Base-by-base conservation (phyloP, 805 yeast species). In the Nakazawaea anatomiae region DNA sequence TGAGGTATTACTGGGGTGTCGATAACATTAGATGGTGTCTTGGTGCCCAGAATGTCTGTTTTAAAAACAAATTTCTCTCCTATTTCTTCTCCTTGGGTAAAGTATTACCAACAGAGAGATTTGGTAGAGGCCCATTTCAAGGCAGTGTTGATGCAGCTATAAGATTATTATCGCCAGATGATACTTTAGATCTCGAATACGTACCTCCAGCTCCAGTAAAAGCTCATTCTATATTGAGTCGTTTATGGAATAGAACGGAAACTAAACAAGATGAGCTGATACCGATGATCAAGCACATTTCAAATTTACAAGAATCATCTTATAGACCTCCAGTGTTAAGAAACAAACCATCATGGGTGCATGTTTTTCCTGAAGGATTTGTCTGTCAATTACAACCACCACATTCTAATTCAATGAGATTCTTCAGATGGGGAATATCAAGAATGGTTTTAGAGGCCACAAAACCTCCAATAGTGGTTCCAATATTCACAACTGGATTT, bases 391-490 rank as follows among this genome's bases (percentile, higher is more conserved):
- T 88, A 46, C 76, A 83, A 54, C 83, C 85, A 36, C 97, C 97
- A 0, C 82, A 80, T 62, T 74, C 77, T 46, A 87, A 89, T 57
- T 89, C 97, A 4, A 88, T 94, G 94, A 74, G 97, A 55, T 92
- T 88, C 67, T 92, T 94, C 74, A 85, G 88, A 62, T 92, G 98
- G 98, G 99, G 99, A 0, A 83, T 90, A 1, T 80, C 96, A 2
- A 75, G 99, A 57, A 63, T 91, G 57, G 75, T 94, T 5, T 68
- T 94, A 50, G 99, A 92, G 65, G 74, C 95, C 8, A 83, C 92
- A 0, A 77, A 79, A 53, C 82, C 92, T 0, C 98, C 99, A 0
- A 80, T 91, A 1, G 79, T 92, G 12, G 81, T 94, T 12, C 98
- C 98, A 1, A 85, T 92, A 14, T 92, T 84, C 61, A 72, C 88